phyloP scores from a whole-genome alignment of 306 rosid species.

The Citrullus colocynthis region DNA sequence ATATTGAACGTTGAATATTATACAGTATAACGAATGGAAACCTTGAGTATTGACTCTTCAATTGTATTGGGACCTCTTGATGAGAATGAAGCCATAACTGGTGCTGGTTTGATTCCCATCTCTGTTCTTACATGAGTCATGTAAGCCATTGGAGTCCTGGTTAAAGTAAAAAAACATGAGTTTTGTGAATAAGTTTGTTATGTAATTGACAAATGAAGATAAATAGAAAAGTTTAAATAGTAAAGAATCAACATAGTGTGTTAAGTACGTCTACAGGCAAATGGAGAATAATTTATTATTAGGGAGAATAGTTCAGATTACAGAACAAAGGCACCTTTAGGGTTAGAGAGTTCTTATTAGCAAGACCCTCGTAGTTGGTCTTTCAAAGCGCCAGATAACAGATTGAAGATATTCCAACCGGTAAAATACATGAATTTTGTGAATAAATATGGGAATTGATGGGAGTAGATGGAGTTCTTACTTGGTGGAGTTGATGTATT shows the following conservation, averaged over 20 bases:
- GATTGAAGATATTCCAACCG: too few relatives aligned
- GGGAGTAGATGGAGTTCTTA: constrained; percentile 7
- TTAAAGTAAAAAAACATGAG: background rate
- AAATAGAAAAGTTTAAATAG: too few relatives aligned
- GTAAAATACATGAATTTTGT: too few relatives aligned
- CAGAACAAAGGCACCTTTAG: too few relatives aligned
- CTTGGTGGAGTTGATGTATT: constrained; percentile 37
- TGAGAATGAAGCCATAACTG: constrained; percentile 52
- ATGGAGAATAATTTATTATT: too few relatives aligned
- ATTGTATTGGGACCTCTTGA: constrained; percentile 53
- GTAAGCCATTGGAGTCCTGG: constrained; percentile 39
- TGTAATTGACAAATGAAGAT: too few relatives aligned
- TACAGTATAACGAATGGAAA: background rate
- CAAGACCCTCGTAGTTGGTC: too few relatives aligned
- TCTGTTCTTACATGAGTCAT: constrained; percentile 26
- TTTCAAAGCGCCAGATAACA: too few relatives aligned
- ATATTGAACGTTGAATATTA: background rate
- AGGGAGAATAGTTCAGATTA: too few relatives aligned
- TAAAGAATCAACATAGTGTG: too few relatives aligned
- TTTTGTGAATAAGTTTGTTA: background rate
- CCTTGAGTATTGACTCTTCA: constrained; percentile 49
- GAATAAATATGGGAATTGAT: background rate
- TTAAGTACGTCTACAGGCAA: too few relatives aligned
- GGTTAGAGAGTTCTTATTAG: too few relatives aligned
- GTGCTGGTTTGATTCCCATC: constrained; percentile 30